Evolutionary conservation across 257 asterid species (phyloP), one percentile per base, ranked within the genome.

Genomic region (Forsythia suspensa): DNA sequence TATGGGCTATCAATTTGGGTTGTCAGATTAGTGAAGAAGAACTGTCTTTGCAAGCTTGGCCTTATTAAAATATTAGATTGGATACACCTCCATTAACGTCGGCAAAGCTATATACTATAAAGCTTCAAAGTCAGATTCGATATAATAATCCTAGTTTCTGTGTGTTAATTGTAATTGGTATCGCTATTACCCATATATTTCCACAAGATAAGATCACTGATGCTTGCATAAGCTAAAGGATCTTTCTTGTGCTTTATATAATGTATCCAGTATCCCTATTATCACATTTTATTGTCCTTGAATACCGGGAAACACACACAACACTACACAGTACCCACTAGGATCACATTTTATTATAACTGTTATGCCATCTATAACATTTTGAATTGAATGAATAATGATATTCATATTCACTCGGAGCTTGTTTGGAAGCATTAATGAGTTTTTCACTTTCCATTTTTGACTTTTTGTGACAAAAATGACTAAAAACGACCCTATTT

Each of bases 101-200:
- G 59, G 76, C 48, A 76, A 61, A 37, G 34, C 59, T 57, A 79
- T 76, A 76, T 73, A 21, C 21, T 24, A 38, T 57, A 21, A 72
- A 67, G 68, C 75, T 48, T 68, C 48, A 34, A 69, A 55, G 43
- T 21, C 65, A 42, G 34, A 3, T 68, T 41, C 16, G 6, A 15
- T 69, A 10, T 34, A 21, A 71, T 61, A 21, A 43, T 24, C 65
- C 59, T 24, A 48, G 9, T 75, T 16, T 69, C 74, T 38, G 70
- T 71, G 80, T 69, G 82, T 67, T 18, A 66, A 71, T 55, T 70
- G 57, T 65, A 40, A 11, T 24, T 20, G 40, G 41, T 72, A 36
- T 71, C 18, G 41, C 65, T 16, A 38, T 39, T 63, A 21, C 38
- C 38, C 21, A 1, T 36, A 36, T 48, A 67, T 65, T 71, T 76